Evolutionary conservation across 1,284 basidiomycete species (phyloP).

Genomic region (Clitocybe nebularis): DNA sequence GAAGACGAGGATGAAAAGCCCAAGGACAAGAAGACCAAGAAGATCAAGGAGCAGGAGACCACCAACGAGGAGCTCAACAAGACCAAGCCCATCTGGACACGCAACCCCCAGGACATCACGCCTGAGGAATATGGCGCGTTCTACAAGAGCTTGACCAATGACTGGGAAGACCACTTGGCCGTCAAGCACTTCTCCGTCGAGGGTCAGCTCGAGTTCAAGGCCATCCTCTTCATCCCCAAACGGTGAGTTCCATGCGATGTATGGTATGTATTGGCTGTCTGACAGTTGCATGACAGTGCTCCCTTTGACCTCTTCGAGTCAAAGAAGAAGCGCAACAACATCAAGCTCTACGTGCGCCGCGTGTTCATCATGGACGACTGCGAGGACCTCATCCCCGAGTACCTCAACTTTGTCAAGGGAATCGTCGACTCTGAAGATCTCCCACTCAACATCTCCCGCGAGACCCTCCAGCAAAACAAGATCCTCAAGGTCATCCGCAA

Average conservation of each 20-base stretch:
- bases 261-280: conserved; percentile 11
- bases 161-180: conserved; percentile 99
- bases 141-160: conserved; percentile 99
- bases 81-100: conserved; percentile 99
- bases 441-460: conserved; percentile 99
- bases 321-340: conserved; percentile 99
- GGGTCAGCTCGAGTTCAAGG: conserved; percentile 99
- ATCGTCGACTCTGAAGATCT: conserved; percentile 99
- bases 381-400: conserved; percentile 99
- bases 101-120: conserved; percentile 93
- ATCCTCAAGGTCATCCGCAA: conserved; percentile 99
- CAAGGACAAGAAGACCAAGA: conserved; percentile 97
- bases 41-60: conserved; percentile 87
- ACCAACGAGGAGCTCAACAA: conserved; percentile 99
- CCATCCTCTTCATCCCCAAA: conserved; percentile 96
- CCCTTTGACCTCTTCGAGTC: conserved; percentile 99
- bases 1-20: conserved; percentile 86
- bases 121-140: conserved; percentile 93
- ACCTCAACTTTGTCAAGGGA: conserved; percentile 99
- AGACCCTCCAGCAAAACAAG: conserved; percentile 99
- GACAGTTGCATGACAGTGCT: conserved; percentile 48
- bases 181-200: conserved; percentile 99
- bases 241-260: conserved; percentile 50
- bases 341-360: conserved; percentile 99
- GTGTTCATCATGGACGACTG: conserved; percentile 99